Evolutionary conservation across 2,329 filamentous ascomycete genomes (phyloP).

Genomic region (Aspergillus neotritici): DNA sequence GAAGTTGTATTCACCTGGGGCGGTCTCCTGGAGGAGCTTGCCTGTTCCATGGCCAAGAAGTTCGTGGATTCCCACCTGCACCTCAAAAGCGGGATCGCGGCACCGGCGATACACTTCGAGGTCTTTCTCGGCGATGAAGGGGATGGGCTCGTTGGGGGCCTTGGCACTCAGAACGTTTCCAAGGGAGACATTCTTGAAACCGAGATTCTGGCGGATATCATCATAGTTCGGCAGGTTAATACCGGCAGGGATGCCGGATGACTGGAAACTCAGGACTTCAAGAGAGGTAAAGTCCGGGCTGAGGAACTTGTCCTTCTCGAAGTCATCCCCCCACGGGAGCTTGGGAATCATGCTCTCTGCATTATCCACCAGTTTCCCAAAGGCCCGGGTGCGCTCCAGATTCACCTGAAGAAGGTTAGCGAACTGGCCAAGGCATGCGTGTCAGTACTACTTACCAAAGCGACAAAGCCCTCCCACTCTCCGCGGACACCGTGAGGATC

Average conservation of each 20-base stretch:
- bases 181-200: slow-evolving; percentile 70
- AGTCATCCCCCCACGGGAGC: slow-evolving; percentile 79
- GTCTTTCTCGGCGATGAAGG: slow-evolving; percentile 77
- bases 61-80: slow-evolving; percentile 92
- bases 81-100: slow-evolving; percentile 83
- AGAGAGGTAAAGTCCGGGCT: slow-evolving; percentile 94
- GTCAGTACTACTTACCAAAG: slow-evolving; percentile 42
- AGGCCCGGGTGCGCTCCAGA: slow-evolving; percentile 80
- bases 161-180: slow-evolving; percentile 91
- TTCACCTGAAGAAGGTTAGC: slow-evolving; percentile 54
- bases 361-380: slow-evolving; percentile 74
- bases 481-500: slow-evolving; percentile 75
- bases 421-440: neutral
- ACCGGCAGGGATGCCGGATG: slow-evolving; percentile 57
- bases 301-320: slow-evolving; percentile 94
- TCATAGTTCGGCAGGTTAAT: slow-evolving; percentile 57
- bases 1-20: slow-evolving; percentile 79
- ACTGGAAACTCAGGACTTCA: slow-evolving; percentile 78
- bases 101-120: slow-evolving; percentile 73
- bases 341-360: slow-evolving; percentile 81
- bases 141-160: slow-evolving; percentile 84
- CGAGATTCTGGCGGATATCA: slow-evolving; percentile 55
- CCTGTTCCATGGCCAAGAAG: slow-evolving; percentile 85
- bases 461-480: slow-evolving; percentile 82
- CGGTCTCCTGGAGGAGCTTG: slow-evolving; percentile 86